Conservation (phyloP, 768 basidiomycete genomes). For the Suillus luteus region DNA sequence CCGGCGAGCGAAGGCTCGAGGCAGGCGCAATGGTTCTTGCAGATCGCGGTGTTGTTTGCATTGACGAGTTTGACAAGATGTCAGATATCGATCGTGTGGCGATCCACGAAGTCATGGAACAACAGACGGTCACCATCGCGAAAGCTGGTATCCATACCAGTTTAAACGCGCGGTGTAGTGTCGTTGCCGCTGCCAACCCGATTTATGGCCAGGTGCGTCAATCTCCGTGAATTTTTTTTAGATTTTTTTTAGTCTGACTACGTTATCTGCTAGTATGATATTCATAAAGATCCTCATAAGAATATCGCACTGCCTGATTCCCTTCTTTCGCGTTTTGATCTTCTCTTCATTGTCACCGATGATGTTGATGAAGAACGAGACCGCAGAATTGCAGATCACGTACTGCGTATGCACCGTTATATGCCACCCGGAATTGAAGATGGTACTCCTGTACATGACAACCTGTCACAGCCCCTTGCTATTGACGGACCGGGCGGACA, state of each 20-base stretch:
- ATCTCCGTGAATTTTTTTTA: constrained; percentile 23
- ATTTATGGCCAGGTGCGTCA: constrained; percentile 89
- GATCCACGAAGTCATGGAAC: constrained; percentile 99
- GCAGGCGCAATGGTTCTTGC: constrained; percentile 99
- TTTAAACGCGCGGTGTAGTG: constrained; percentile 96
- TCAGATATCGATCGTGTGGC: constrained; percentile 98
- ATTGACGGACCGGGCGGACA: constrained; percentile 71
- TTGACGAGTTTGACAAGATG: constrained; percentile 99
- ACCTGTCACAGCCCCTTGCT: constrained; percentile 81
- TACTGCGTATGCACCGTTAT: constrained; percentile 96
- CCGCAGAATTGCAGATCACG: constrained; percentile 94
- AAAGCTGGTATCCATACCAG: constrained; percentile 99
- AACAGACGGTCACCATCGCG: constrained; percentile 98
- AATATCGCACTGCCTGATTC: constrained; percentile 99
- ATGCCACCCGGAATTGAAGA: constrained; percentile 96
- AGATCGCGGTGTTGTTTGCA: constrained; percentile 97
- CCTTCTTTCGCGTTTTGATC: constrained; percentile 96
- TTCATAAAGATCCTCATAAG: constrained; percentile 98
- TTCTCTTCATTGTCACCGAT: constrained; percentile 97
- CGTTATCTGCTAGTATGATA: constrained; percentile 75
- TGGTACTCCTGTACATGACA: constrained; percentile 89
- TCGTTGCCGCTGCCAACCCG: constrained; percentile 97
- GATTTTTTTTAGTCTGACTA: constrained; percentile 17
- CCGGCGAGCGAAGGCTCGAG: constrained; percentile 94
- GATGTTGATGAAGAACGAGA: constrained; percentile 96